A percentile compares a stretch with the other conserved stretches of the same genome.
phyloP scores from a whole-genome alignment of 768 basidiomycete species.

The Tylopilus rubrobrunneus region DNA sequence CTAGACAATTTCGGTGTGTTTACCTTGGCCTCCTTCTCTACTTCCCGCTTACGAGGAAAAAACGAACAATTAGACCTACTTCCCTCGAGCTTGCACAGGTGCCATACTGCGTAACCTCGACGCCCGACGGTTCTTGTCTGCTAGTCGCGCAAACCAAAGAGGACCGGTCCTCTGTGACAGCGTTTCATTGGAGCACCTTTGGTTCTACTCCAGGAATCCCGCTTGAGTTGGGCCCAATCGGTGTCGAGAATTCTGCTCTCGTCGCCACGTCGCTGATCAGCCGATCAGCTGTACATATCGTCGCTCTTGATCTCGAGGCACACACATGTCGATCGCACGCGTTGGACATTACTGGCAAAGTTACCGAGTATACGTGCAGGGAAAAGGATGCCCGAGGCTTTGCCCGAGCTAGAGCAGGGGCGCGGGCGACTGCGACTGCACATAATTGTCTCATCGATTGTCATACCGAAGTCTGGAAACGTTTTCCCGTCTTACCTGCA shows the following conservation, averaged over 20 bases:
- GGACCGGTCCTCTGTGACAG: conserved; percentile 31
- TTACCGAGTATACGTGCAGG: conserved; percentile 54
- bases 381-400: conserved; percentile 33
- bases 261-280: conserved; percentile 44
- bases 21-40: not conserved
- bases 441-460: conserved; percentile 55
- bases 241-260: conserved; percentile 17
- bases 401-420: conserved; percentile 1
- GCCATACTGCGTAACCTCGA: conserved; percentile 35
- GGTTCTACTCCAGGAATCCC: conserved; percentile 46
- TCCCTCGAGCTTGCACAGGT: conserved; percentile 34
- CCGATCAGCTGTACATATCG: conserved; percentile 40
- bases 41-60: not conserved
- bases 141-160: conserved; percentile 29
- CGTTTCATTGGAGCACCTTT: conserved; percentile 56
- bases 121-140: conserved; percentile 55
- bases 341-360: conserved; percentile 51
- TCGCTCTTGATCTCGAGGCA: conserved; percentile 35
- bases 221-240: conserved; percentile 31
- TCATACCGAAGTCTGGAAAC: conserved; percentile 54
- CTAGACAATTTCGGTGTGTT: conserved; percentile 33
- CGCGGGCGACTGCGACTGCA: conserved; percentile 14
- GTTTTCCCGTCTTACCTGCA: conserved; percentile 55
- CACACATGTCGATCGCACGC: conserved; percentile 39
- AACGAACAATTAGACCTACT: conserved; percentile 37